Percentiles rank a stretch among this genome's conserved stretches.
phyloP scores from a whole-genome alignment of 78 protist species.

The Bigelowiella natans region DNA sequence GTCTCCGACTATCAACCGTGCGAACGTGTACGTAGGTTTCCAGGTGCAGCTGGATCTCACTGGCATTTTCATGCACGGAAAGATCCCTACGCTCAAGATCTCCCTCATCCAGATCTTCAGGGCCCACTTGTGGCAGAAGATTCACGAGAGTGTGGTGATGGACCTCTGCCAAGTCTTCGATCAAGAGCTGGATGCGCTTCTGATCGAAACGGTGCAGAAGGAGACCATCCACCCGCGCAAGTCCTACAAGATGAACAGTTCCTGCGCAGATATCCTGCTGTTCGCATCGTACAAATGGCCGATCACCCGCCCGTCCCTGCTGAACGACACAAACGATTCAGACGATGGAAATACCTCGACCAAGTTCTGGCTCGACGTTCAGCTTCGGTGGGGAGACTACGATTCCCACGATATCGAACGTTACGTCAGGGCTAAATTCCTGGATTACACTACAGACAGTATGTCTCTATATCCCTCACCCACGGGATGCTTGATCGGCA shows the following conservation, averaged over 20 bases:
- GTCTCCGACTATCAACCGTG: slow-evolving; percentile 99
- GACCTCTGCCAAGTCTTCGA: slow-evolving; percentile 68
- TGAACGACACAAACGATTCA: slow-evolving; percentile 74
- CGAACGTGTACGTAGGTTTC: slow-evolving; percentile 96
- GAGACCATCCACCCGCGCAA: slow-evolving; percentile 99
- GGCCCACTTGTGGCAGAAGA: slow-evolving; percentile 99
- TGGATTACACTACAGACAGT: slow-evolving; percentile 93
- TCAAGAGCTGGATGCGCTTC: slow-evolving; percentile 88
- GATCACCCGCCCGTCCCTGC: slow-evolving; percentile 89
- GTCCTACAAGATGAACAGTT: slow-evolving; percentile 95
- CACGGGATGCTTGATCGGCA: slow-evolving; percentile 88
- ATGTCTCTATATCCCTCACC: slow-evolving; percentile 97
- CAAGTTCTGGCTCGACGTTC: slow-evolving; percentile 98
- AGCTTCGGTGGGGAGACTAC: slow-evolving; percentile 96
- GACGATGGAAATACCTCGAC: slow-evolving; percentile 68
- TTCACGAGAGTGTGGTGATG: slow-evolving; percentile 94
- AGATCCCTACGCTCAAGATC: slow-evolving; percentile 97
- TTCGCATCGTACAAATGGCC: slow-evolving; percentile 96
- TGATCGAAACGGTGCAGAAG: slow-evolving; percentile 95
- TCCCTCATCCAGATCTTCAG: slow-evolving; percentile 97
- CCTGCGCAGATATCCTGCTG: slow-evolving; percentile 96
- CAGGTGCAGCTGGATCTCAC: slow-evolving; percentile 99
- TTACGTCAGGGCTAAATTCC: slow-evolving; percentile 92
- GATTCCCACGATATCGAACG: slow-evolving; percentile 85
- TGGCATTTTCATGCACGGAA: slow-evolving; percentile 99